Conservation (phyloP, 2,329 filamentous ascomycete genomes). For the Thermothelomyces thermophilus region DNA sequence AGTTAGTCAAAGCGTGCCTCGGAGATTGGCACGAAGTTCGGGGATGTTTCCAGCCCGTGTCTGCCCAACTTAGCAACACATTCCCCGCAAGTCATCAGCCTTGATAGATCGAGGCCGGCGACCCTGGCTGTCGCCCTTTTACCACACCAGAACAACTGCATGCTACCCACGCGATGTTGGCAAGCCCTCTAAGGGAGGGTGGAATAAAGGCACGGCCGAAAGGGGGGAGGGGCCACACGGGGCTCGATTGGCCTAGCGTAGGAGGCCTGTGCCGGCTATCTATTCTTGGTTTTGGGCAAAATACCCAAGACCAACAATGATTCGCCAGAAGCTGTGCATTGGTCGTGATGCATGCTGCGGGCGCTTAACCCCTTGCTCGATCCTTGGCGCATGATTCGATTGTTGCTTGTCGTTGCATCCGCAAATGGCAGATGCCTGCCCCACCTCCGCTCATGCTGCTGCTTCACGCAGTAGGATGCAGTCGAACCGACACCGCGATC, state of each 20-base stretch:
- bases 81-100: neutral
- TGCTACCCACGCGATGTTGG: conserved; percentile 7
- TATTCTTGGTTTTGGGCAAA: conserved; percentile 26
- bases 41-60: too few relatives aligned
- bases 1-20: neutral
- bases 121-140: neutral
- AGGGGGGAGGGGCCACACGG: neutral
- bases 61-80: neutral
- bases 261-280: conserved; percentile 22
- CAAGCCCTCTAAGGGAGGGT: neutral
- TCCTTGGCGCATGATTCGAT: conserved; percentile 22
- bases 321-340: conserved; percentile 19
- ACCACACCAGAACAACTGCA: neutral
- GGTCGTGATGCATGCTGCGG: conserved; percentile 22
- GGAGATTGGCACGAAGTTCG: too few relatives aligned
- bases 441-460: neutral
- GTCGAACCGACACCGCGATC: too few relatives aligned
- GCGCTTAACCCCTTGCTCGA: conserved; percentile 25
- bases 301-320: conserved; percentile 14
- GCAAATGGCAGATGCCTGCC: conserved; percentile 1
- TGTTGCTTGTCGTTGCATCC: conserved; percentile 17
- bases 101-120: neutral
- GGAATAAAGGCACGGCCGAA: conserved; percentile 3
- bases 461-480: too few relatives aligned
- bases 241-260: neutral